Conservation (phyloP, 495 filamentous ascomycete genomes). For the Acidomyces sp. region DNA sequence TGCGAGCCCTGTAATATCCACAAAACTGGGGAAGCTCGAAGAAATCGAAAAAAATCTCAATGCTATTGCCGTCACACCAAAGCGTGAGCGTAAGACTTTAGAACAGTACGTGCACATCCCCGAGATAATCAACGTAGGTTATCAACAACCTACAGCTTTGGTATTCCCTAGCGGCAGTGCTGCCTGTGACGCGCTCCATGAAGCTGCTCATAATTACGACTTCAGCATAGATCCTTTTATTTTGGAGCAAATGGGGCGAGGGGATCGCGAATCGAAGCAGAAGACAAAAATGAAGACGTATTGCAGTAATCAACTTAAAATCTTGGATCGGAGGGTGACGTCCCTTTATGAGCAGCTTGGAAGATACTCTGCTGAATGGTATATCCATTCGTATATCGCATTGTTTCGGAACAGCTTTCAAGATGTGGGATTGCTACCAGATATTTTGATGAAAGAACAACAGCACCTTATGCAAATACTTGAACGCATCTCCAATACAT, state of each 20-base stretch:
- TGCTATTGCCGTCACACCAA: constrained; percentile 58
- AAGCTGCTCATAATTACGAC: constrained; percentile 36
- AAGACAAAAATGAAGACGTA: constrained; percentile 47
- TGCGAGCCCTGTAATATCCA: constrained; percentile 64
- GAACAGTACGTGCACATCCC: constrained; percentile 56
- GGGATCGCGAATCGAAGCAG: constrained; percentile 23
- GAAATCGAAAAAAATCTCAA: constrained; percentile 65
- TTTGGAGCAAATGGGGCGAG: constrained; percentile 31
- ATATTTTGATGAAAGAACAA: constrained; percentile 41
- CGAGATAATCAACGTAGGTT: constrained; percentile 34
- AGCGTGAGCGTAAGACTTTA: constrained; percentile 57
- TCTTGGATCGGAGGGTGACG: constrained; percentile 37
- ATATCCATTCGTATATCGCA: constrained; percentile 44
- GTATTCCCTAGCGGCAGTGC: neutral
- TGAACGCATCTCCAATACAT: constrained; percentile 9
- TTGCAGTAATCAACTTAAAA: constrained; percentile 49
- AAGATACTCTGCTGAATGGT: constrained; percentile 58
- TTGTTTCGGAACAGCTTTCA: neutral
- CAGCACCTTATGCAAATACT: constrained; percentile 46
- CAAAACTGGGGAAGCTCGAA: constrained; percentile 38
- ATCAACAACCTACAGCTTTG: constrained; percentile 15
- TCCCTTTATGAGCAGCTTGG: constrained; percentile 57
- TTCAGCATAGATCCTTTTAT: constrained; percentile 62
- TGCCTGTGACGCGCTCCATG: constrained; percentile 1
- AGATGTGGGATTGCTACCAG: constrained; percentile 19